Conservation (phyloP, 2,329 filamentous ascomycete species). For the Sporothrix pseudoabietina region DNA sequence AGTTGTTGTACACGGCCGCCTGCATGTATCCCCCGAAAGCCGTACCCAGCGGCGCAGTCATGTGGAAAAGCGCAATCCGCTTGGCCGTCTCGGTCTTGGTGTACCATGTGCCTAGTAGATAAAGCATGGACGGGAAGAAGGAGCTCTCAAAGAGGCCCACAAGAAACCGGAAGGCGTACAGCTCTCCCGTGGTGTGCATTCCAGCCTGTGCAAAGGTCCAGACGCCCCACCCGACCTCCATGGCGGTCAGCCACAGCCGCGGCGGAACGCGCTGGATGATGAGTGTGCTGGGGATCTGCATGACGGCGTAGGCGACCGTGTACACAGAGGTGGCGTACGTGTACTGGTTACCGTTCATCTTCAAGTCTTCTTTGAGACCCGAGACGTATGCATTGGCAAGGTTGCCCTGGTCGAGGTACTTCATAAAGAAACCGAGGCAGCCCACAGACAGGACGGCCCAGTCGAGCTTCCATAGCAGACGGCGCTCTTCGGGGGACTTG, state of each 20-base stretch:
- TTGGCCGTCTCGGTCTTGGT: constrained; percentile 62
- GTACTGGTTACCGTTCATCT: constrained; percentile 46
- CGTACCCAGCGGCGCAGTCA: constrained; percentile 56
- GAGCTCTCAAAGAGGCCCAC: constrained; percentile 38
- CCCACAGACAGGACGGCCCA: constrained; percentile 9
- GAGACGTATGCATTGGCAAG: constrained; percentile 50
- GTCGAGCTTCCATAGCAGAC: constrained; percentile 8
- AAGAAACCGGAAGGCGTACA: constrained; percentile 54
- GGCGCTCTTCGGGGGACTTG: constrained; percentile 19
- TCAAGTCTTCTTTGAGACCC: constrained; percentile 50
- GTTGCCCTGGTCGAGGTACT: constrained; percentile 55
- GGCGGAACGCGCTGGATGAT: constrained; percentile 6
- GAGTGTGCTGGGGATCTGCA: constrained; percentile 35
- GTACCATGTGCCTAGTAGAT: constrained; percentile 58
- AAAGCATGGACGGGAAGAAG: constrained; percentile 56
- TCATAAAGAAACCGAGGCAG: constrained; percentile 36
- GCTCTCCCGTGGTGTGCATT: constrained; percentile 28
- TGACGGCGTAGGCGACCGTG: constrained; percentile 34
- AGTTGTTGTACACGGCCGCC: constrained; percentile 44
- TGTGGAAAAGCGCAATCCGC: constrained; percentile 63
- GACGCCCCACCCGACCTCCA: constrained; percentile 34
- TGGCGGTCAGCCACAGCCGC: constrained; percentile 14
- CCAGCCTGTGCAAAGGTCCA: constrained; percentile 32
- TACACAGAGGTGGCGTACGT: constrained; percentile 44
- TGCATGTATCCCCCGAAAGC: constrained; percentile 43